Base-by-base conservation (phyloP, 176 grass and related monocot species). In the Echinochloa phyllopogon region DNA sequence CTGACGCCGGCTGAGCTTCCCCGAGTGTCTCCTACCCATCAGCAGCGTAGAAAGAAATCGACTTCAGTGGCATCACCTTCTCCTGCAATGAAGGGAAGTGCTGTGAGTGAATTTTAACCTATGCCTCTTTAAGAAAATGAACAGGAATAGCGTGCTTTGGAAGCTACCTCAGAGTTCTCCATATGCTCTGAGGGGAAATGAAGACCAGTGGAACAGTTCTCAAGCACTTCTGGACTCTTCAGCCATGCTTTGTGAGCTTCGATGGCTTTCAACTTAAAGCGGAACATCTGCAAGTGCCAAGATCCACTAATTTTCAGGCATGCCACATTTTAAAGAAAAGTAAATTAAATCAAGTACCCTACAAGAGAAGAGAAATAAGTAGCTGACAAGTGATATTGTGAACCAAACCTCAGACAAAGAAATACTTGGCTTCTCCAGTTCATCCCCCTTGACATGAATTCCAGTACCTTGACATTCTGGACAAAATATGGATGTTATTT, bases 201-300 rank as follows among this genome's bases (percentile, higher is more conserved):
- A 60, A 99, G 92, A 49, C 97, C 97, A 8, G 97, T 96, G 53
- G 97, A 99, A 77, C 97, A 99, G 61, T 92, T 91, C 73, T 86
- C 77, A 64, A 99, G 90, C 69, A 94, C 76, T 82, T 99, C 97
- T 57, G 97, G 94, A 29, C 81, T 91, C 74, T 94, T 96, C 94
- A 99, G 90, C 97, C 97, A 99, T 86, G 94, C 90, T 84, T 99
- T 99, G 66, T 99, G 90, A 24, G 86, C 94, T 81, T 96, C 97
- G 40, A 99, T 94, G 62, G 97, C 88, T 89, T 96, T 99, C 84
- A 99, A 61, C 70, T 99, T 99, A 59, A 94, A 88, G 9, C 87
- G 86, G 65, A 99, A 99, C 97, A 96, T 99, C 97, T 99, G 65
- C 79, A 71, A 33, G 65, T 29, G 74, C 45, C 47, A 52, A 76